Conservation (phyloP, 2,329 filamentous ascomycete species). For the Microsporum canis region DNA sequence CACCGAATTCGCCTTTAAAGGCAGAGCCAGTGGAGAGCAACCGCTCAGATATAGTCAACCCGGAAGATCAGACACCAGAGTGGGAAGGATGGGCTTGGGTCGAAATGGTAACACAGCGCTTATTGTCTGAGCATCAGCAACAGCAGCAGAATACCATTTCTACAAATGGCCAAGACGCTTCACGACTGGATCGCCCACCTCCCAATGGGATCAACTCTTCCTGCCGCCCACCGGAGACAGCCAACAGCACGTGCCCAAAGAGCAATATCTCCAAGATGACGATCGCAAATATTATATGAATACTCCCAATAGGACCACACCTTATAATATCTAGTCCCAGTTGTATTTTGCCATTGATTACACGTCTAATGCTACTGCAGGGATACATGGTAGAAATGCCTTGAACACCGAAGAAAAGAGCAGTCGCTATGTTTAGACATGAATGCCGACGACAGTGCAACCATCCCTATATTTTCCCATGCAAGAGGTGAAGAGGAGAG, state of each 20-base stretch:
- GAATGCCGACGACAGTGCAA: background rate
- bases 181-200: background rate
- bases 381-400: background rate
- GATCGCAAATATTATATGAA: slow-evolving; percentile 36
- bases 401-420: background rate
- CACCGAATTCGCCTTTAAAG: slow-evolving; percentile 8
- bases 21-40: slow-evolving; percentile 38
- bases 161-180: background rate
- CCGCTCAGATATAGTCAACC: slow-evolving; percentile 36
- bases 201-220: background rate
- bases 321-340: background rate
- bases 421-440: background rate
- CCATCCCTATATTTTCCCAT: background rate
- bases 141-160: slow-evolving; percentile 13
- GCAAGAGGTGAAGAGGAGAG: background rate
- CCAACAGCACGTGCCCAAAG: slow-evolving; percentile 18
- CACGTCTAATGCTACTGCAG: background rate
- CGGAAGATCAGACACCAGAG: slow-evolving; percentile 12
- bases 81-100: slow-evolving; percentile 76
- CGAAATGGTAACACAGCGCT: slow-evolving; percentile 49
- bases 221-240: slow-evolving; percentile 16
- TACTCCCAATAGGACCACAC: background rate
- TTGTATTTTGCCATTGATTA: too few species aligned
- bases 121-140: slow-evolving; percentile 40
- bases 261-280: slow-evolving; percentile 34